Base-by-base conservation (phyloP, 768 basidiomycete genomes). In the Pulveroboletus sp. region DNA sequence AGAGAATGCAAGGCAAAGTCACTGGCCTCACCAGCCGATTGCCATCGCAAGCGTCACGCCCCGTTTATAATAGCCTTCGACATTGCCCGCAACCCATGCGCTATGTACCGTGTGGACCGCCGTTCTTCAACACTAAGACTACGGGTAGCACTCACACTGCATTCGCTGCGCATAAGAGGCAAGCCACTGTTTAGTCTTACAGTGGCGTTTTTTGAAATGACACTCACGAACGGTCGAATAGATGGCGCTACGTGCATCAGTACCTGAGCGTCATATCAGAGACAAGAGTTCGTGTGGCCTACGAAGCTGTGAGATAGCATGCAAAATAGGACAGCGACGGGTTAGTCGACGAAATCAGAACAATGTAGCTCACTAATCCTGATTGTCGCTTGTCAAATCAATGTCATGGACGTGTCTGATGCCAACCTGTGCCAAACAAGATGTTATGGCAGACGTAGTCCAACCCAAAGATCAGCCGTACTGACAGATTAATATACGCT, bases 31-130 rank as follows among this genome's bases (percentile, higher is more conserved):
- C 64, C 68, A 79, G 39, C 84, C 83, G 52, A 86, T 84, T 4
- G 82, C 81, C 76, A 86, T 80, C 2, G 78, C 85, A 4, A 89
- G 72, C 2, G 81, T 81, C 10, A 83, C 80, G 43, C 80, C 79
- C 8, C 86, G 80, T 64, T 88, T 88, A 62, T 86, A 88, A 4
- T 82, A 74, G 0, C 87, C 85, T 61, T 89, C 87, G 36, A 82
- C 74, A 51, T 86, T 88, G 46, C 82, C 76, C 15, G 82, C 81
- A 15, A 85, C 77, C 85, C 85, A 89, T 28, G 85, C 82, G 5
- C 83, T 80, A 40, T 40, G 50, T 55, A 64, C 42, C 10, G 27
- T 27, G 28, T 50, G 11, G 27, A 35, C 15, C 15, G 35, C 28
- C 13, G 14, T 7, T 32, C 17, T 36, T 31, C 27, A 27, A 46